These are phyloP conservation scores for Candida pseudofarinosa DNA, from an alignment of 805 yeast species.

Conservation along the genomic window DNA sequence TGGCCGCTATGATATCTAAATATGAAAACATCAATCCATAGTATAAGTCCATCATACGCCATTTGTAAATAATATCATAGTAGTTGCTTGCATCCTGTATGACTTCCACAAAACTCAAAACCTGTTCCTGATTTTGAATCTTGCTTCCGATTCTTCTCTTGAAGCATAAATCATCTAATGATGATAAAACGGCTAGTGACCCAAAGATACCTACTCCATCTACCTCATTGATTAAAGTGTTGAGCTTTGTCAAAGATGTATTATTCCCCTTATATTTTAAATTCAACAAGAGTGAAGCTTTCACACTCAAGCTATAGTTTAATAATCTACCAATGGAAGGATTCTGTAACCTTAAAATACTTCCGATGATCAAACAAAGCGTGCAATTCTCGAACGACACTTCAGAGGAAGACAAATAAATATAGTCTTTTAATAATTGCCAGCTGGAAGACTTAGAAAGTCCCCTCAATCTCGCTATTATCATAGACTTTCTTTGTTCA, in stretches of 20 bases:
- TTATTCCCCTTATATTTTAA: conserved; percentile 27
- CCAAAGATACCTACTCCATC: conserved; percentile 31
- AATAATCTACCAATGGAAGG: conserved; percentile 18
- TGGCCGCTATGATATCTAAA: conserved; percentile 6
- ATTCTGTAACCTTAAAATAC: conserved; percentile 18
- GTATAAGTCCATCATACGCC: conserved; percentile 35
- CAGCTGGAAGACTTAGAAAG: conserved; percentile 7
- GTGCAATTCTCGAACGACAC: conserved; percentile 31
- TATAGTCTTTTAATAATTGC: conserved; percentile 21
- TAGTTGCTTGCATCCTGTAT: conserved; percentile 17
- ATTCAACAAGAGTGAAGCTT: conserved; percentile 22
- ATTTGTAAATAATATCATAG: conserved; percentile 25
- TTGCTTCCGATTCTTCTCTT: conserved; percentile 21
- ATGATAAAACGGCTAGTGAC: conserved; percentile 19
- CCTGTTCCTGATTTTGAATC: conserved; percentile 24
- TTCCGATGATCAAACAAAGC: conserved; percentile 26
- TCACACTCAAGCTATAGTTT: conserved; percentile 20
- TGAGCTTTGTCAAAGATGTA: conserved; percentile 17
- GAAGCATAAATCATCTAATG: conserved; percentile 25
- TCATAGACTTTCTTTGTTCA: conserved; percentile 11
- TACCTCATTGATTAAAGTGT: conserved; percentile 22
- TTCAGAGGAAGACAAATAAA: conserved; percentile 25
- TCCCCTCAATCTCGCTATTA: conserved; percentile 16
- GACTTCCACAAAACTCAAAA: conserved; percentile 28
- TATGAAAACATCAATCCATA: conserved; percentile 29